A percentile compares a stretch with the other conserved stretches of the same genome.
phyloP scores from a whole-genome alignment of 2,329 filamentous ascomycete genomes.

The Arthroderma sp. region DNA sequence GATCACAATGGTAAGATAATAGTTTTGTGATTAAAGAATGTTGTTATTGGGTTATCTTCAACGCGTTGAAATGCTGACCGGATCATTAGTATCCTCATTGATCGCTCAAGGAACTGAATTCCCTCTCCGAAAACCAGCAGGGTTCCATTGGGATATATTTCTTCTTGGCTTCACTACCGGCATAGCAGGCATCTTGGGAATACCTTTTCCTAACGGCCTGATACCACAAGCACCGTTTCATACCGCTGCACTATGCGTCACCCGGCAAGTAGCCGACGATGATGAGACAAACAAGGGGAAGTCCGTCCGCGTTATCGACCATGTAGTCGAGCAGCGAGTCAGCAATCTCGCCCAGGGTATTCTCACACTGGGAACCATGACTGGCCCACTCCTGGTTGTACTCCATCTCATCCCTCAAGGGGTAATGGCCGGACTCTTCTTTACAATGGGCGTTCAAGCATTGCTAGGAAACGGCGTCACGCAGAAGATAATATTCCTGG shows the following conservation, averaged over 20 bases:
- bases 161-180: conserved; percentile 67
- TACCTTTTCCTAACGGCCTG: conserved; percentile 71
- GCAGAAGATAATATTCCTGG: conserved; percentile 56
- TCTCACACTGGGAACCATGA: conserved; percentile 66
- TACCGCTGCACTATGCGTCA: conserved; percentile 65
- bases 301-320: conserved; percentile 47
- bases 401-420: conserved; percentile 67
- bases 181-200: conserved; percentile 58
- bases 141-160: conserved; percentile 78
- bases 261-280: conserved; percentile 39
- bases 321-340: conserved; percentile 55
- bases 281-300: conserved; percentile 49
- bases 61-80: background rate
- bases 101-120: conserved; percentile 76
- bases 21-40: no score
- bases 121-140: conserved; percentile 64
- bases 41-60: no score
- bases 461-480: conserved; percentile 67
- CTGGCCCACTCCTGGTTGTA: conserved; percentile 57
- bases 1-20: conserved; percentile 59
- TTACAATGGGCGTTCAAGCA: conserved; percentile 71
- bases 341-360: conserved; percentile 69
- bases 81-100: conserved; percentile 54
- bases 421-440: conserved; percentile 69
- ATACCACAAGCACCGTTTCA: conserved; percentile 78